Evolutionary conservation across 1,284 basidiomycete species (phyloP), one percentile per base, ranked within the genome.

Genomic region (Apiotrichum siamense): DNA sequence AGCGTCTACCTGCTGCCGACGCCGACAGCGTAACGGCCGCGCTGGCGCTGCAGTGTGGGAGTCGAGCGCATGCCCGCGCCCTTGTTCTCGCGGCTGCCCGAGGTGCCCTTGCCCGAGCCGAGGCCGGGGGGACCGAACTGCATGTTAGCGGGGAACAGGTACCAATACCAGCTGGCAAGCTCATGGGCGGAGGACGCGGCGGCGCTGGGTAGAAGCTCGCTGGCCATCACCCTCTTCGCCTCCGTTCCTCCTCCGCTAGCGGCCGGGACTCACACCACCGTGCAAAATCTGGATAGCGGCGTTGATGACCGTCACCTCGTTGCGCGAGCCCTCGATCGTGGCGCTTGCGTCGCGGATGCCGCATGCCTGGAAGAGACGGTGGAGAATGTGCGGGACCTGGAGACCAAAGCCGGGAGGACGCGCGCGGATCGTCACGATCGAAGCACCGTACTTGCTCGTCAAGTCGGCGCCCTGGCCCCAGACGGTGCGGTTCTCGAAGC

Each of bases 261-360:
- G 23, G 1, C 23, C 12, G 1, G 17, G 3, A 69, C 68, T 63
- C 39, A 72, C 69, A 2, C 74, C 74, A 24, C 72, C 72, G 49
- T 76, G 74, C 36, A 76, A 55, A 38, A 74, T 60, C 55, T 69
- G 66, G 39, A 72, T 60, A 7, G 62, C 65, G n/a, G 73, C 73
- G 59, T 80, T 79, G 59, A 79, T 67, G 9, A 79, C 77, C 44
- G 77, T 84, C 63, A 87, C 77, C 36, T 81, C 82, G 73, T 94
- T 96, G 59, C 88, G 79, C 62, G 87, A 92, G 31, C 93, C 92
- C 81, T 89, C 87, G 36, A 97, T 88, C 73, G 93, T 93, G 25
- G 89, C 94, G 61, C 86, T 89, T 40, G 88, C 81, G 73, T 98
- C 94, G 69, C 89, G 87, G 76, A 97, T 89, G 12, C 94, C 94